These are phyloP conservation scores for Sugiyamaella qingdaonensis DNA, from an alignment of 805 yeast species.

Conservation along the genomic window DNA sequence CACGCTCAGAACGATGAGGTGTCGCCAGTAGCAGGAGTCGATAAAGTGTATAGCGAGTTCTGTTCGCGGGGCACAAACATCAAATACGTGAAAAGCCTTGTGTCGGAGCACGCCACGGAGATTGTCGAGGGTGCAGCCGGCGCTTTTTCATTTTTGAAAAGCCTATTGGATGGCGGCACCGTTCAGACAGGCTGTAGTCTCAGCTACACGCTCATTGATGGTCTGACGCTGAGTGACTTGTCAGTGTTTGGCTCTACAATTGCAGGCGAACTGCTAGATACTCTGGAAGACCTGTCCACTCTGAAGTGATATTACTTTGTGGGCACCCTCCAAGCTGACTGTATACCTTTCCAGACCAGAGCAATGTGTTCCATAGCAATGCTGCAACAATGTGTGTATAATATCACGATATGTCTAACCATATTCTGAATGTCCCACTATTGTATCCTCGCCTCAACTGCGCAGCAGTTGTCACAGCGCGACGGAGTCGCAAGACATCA, in stretches of 20 bases:
- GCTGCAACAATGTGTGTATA: too few species aligned
- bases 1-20: conserved; percentile 27
- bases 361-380: too few species aligned
- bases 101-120: conserved; percentile 12
- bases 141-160: conserved; percentile 6
- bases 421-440: too few species aligned
- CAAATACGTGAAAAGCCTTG: conserved; percentile 14
- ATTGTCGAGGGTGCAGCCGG: conserved; percentile 11
- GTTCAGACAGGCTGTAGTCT: neutral
- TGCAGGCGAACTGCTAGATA: neutral
- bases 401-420: too few species aligned
- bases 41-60: conserved; percentile 18
- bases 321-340: too few species aligned
- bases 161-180: neutral
- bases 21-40: conserved; percentile 19
- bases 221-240: neutral
- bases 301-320: too few species aligned
- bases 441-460: too few species aligned
- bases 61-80: conserved; percentile 25
- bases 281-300: neutral
- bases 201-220: neutral
- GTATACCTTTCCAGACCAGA: too few species aligned
- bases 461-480: too few species aligned
- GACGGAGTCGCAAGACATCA: too few species aligned
- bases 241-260: neutral